These are phyloP conservation scores for Boletus holoroseus DNA, from an alignment of 1,284 basidiomycete species.

Conservation along the genomic window DNA sequence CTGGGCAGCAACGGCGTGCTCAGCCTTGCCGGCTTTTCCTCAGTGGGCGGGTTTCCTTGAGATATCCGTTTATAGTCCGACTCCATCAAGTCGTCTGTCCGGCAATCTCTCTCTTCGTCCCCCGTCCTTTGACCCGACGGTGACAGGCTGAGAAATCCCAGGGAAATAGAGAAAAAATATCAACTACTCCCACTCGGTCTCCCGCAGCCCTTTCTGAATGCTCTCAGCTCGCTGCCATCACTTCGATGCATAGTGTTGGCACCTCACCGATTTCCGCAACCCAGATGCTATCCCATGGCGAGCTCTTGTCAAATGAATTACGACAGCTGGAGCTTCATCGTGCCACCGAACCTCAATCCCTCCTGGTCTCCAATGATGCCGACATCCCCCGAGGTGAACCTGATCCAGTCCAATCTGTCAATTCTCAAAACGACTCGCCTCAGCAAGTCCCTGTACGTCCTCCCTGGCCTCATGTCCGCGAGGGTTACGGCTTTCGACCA, in stretches of 20 bases:
- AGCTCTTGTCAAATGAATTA: slow-evolving; percentile 26
- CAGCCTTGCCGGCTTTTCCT: slow-evolving; percentile 6
- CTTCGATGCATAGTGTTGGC: too few species aligned
- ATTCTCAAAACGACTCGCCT: slow-evolving; percentile 9
- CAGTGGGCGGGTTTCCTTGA: slow-evolving; percentile 19
- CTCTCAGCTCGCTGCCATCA: background rate
- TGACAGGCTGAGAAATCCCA: background rate
- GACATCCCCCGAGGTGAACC: slow-evolving; percentile 8
- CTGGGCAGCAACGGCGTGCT: slow-evolving; percentile 1
- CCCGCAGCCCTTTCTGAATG: background rate
- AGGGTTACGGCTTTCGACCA: slow-evolving; percentile 78
- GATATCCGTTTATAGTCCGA: slow-evolving; percentile 23
- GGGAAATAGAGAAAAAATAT: background rate
- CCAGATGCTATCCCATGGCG: slow-evolving; percentile 20
- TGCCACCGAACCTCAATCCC: slow-evolving; percentile 1
- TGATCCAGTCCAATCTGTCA: slow-evolving; percentile 1
- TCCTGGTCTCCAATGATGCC: slow-evolving; percentile 6
- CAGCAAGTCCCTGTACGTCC: slow-evolving; percentile 18
- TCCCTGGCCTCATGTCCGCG: slow-evolving; percentile 41
- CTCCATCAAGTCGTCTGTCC: background rate
- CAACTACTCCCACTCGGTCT: background rate
- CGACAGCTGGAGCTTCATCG: slow-evolving; percentile 20
- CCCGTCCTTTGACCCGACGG: background rate
- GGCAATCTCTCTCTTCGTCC: background rate
- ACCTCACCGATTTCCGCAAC: slow-evolving; percentile 1